Base-by-base conservation (phyloP, 306 rosid species). In the Sesbania bispinosa region DNA sequence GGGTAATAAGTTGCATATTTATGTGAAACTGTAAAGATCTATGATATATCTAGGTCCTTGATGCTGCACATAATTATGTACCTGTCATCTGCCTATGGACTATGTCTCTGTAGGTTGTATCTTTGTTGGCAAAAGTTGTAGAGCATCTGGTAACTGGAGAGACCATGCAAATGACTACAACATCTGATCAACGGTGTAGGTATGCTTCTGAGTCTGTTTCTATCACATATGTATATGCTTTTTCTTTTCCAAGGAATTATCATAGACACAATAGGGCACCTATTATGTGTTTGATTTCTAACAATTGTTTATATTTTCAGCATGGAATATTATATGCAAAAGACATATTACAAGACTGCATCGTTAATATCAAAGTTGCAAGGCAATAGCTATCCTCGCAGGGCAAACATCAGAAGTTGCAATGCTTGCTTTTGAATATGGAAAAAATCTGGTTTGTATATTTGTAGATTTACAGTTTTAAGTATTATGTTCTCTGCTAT, bases 71-170 rank as follows among this genome's bases (percentile, higher is more conserved):
- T 62, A 18, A 26, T 33, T 59, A 19, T 36, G 30, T 45, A 38
- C 65, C 30, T 39, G 16, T 62, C 59, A 32, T 83, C 59, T 57
- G 14, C 68, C 33, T 48, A 47, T 67, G 67, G 68, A 57, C 39
- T 64, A 46, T 71, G 41, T 78, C 48, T 77, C 45, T 77, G 65
- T 80, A 90, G 97, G 99, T 94, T 55, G 97, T 91, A 71, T 78
- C 97, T 21, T 83, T 89, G 73, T 36, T 94, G 67, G 86, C 99
- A 75, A 86, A 72, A 64, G 97, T 83, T 46, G 86, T 94, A 10
- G 96, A 94, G 75, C 90, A 94, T 73, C 97, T 94, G 71, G 99
- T 94, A 33, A 94, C 96, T 0, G 99, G 99, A 85, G 96, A 90
- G 84, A 89, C 96, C 11, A 94, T 94, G 99, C 96, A 94, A 86